A percentile compares a stretch with the other conserved stretches of the same genome.
Conservation (phyloP, 768 basidiomycete species). For the Cystofilobasidium ferigula region DNA sequence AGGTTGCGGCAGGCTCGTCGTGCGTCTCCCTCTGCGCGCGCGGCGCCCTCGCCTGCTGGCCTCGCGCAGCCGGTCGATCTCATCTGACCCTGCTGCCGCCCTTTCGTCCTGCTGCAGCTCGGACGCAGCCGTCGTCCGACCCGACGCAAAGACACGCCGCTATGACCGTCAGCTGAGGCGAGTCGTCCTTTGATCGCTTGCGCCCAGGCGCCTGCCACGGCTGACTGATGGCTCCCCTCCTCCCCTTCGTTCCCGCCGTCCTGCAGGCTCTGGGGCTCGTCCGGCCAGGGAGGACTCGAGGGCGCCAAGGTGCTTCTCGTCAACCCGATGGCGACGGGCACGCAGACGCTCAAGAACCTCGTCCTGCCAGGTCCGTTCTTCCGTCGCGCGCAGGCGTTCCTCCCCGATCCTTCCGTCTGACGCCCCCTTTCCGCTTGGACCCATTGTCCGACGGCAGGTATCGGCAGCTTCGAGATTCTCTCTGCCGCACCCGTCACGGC, state of each 20-base stretch:
- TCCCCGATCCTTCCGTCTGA: not conserved
- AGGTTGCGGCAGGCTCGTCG: not conserved
- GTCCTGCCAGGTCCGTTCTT: conserved; percentile 60
- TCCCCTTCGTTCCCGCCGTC: not conserved
- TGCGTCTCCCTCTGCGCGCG: not conserved
- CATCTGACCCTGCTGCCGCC: not conserved
- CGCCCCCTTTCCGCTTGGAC: not conserved
- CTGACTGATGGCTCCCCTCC: not conserved
- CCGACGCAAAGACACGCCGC: conserved; percentile 75
- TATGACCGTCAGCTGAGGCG: conserved; percentile 94
- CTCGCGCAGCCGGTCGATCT: not conserved
- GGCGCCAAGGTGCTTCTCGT: conserved; percentile 68
- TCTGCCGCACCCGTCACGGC: conserved; percentile 53
- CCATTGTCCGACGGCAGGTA: conserved; percentile 40
- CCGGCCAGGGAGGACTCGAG: conserved; percentile 82
- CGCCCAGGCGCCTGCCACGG: not conserved
- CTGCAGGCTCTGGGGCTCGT: conserved; percentile 79
- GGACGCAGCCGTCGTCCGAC: conserved; percentile 39
- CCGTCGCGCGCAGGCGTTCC: too few species aligned
- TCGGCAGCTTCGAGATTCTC: conserved; percentile 89
- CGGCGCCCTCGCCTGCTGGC: not conserved
- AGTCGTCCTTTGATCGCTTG: conserved; percentile 27
- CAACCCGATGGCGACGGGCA: conserved; percentile 68
- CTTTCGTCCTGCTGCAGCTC: not conserved
- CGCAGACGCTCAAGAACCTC: conserved; percentile 87